Evolutionary conservation across 441 rosid species (phyloP), one percentile per base, ranked within the genome.

Genomic region (Eruca vesicaria): DNA sequence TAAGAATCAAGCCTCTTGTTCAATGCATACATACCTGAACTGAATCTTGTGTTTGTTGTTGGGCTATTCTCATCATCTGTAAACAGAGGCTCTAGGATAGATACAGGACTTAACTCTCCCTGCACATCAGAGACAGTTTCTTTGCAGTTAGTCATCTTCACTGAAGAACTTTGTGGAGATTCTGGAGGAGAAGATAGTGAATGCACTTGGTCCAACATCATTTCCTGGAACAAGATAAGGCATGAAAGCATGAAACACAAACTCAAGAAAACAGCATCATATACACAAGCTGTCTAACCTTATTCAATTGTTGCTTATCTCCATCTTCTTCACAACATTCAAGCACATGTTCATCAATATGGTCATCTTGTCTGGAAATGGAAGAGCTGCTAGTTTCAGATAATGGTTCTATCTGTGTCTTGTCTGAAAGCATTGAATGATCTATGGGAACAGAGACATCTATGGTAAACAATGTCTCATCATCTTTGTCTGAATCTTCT

Each of bases 31-130:
- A 63, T 90, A 93, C 98, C 95, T 60, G 84, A 78, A 69, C 60
- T 86, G 43, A 82, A 80, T 78, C 84, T 68, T 66, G 84, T 83
- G 74, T 87, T 84, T 75, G 92, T 84, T 75, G 89, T 84, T 45
- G 97, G 97, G 77, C 95, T 91, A 66, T 78, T 74, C 56, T 89
- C 99, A 59, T 93, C 97, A 77, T 90, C 99, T 26, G 78, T 65
- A 59, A 82, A 91, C 43, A 81, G 73, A 15, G 86, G 88, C 79
- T 93, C 97, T 20, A 93, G 97, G 69, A 96, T 96, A 77, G 98
- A 96, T 71, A 93, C 82, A 7, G 97, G 99, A 85, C 97, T 96
- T 62, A 85, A 85, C 63, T 88, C 78, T 58, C 88, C 99, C 12
- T 76, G 84, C 59, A 81, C 66, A 9, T 88, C 91, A 48, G 43